These are phyloP conservation scores for Pyrus hybrid DNA, from an alignment of 331 rosid genomes.

Conservation along the genomic window DNA sequence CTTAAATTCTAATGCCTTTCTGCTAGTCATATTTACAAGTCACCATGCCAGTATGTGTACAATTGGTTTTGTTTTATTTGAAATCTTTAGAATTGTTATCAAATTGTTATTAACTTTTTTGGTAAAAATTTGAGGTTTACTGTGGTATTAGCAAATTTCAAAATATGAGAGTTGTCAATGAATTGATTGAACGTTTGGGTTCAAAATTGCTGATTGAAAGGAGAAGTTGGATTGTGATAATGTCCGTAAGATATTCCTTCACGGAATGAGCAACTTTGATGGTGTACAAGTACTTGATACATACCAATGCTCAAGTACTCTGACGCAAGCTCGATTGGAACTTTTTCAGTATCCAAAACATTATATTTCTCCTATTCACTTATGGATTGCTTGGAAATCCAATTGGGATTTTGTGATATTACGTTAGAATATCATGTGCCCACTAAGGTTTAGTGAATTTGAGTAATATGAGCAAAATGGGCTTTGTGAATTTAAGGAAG, in stretches of 20 bases:
- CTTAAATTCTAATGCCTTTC: no score
- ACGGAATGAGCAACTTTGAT: slow-evolving; percentile 35
- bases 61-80: background rate
- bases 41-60: background rate
- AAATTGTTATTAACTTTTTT: background rate
- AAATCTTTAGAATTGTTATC: background rate
- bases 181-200: slow-evolving; percentile 28
- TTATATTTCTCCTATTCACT: slow-evolving; percentile 13
- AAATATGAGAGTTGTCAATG: background rate
- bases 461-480: no score
- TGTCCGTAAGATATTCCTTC: slow-evolving; percentile 50
- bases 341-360: slow-evolving; percentile 53
- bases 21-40: background rate
- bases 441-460: no score
- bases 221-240: slow-evolving; percentile 32
- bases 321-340: slow-evolving; percentile 38
- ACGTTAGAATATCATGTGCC: no score
- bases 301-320: slow-evolving; percentile 26
- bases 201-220: slow-evolving; percentile 34
- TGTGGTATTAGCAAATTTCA: no score
- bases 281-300: slow-evolving; percentile 34
- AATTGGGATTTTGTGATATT: no score
- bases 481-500: no score
- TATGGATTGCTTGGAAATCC: no score
- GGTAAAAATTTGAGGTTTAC: no score